Evolutionary conservation across 352 stramenopile species (phyloP), one percentile per base, ranked within the genome.

Genomic region (Pythium dissotocum): DNA sequence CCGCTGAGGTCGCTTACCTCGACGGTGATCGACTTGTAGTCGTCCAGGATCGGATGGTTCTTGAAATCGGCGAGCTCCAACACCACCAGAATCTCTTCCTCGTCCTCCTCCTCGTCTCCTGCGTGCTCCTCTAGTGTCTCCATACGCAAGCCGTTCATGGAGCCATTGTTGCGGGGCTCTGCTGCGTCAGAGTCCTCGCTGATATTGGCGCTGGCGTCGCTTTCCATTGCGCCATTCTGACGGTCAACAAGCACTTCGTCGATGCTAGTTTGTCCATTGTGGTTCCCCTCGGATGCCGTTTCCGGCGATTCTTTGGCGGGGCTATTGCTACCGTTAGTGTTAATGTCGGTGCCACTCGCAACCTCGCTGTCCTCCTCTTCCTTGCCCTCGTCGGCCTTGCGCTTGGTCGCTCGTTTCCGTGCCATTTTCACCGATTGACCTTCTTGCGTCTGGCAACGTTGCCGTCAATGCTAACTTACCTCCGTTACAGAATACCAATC

Each of bases 31-130:
- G 70, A 73, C 13, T 67, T 78, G 74, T 90, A 88, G 69, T 91
- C 83, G 58, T 91, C 80, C 42, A 93, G 75, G 32, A 93, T 77
- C 32, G 85, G 82, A 49, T 93, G 85, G 61, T 93, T 89, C 73
- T 91, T 91, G 58, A 93, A 91, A 63, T 93, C 85, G 48, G 76
- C 82, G 1, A 93, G 71, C 67, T 93, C 85, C 69, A 93, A 63
- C 61, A 91, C 83, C 13, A 93, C 82, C 26, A 91, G 65, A 40
- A 81, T 75, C 51, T 93, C 85, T 10, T 93, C 85, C 16, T 89
- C 79, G 1, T 90, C 79, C 12, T 79, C 69, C 5, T 82, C 80
- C 6, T 77, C 78, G 2, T 82, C 65, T 1, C 66, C 66, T 8
- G 56, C 65, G 2, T 42, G 32, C n/a, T 58, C 63, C 5, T 33